phyloP scores from a whole-genome alignment of 176 grass and related monocot genomes.

The Hordeum marinum region DNA sequence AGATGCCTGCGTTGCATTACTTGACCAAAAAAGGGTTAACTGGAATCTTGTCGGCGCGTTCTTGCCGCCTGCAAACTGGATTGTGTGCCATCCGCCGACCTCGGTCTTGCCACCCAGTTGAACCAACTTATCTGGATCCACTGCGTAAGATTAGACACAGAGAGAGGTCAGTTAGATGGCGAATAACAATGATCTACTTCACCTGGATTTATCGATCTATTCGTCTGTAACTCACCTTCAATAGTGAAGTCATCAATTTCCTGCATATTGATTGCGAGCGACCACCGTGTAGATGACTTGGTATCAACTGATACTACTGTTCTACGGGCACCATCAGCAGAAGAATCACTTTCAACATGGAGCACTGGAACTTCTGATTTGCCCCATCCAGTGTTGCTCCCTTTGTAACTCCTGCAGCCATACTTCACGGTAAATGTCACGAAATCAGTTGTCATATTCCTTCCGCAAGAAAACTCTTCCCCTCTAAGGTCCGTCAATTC shows the following conservation, averaged over 20 bases:
- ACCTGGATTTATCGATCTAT: neutral
- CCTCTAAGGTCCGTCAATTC: constrained; percentile 60
- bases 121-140: constrained; percentile 54
- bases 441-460: constrained; percentile 61
- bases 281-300: constrained; percentile 73
- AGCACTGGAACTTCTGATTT: constrained; percentile 62
- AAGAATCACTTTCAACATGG: constrained; percentile 74
- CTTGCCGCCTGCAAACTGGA: constrained; percentile 92
- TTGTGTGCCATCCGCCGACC: constrained; percentile 72
- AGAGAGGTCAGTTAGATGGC: constrained; percentile 4
- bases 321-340: constrained; percentile 34
- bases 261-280: constrained; percentile 75
- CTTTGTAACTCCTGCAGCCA: constrained; percentile 75
- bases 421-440: constrained; percentile 89
- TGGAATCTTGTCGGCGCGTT: constrained; percentile 74
- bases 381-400: constrained; percentile 58
- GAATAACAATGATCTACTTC: neutral
- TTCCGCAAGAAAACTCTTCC: constrained; percentile 81
- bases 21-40: constrained; percentile 67
- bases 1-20: constrained; percentile 7
- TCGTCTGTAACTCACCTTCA: constrained; percentile 38
- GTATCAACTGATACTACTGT: constrained; percentile 71
- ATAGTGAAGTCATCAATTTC: constrained; percentile 74
- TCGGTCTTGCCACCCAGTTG: constrained; percentile 45
- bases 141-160: constrained; percentile 28